These are phyloP conservation scores for Hypoxylon rickii DNA, from an alignment of 495 filamentous ascomycete species.

Conservation along the genomic window DNA sequence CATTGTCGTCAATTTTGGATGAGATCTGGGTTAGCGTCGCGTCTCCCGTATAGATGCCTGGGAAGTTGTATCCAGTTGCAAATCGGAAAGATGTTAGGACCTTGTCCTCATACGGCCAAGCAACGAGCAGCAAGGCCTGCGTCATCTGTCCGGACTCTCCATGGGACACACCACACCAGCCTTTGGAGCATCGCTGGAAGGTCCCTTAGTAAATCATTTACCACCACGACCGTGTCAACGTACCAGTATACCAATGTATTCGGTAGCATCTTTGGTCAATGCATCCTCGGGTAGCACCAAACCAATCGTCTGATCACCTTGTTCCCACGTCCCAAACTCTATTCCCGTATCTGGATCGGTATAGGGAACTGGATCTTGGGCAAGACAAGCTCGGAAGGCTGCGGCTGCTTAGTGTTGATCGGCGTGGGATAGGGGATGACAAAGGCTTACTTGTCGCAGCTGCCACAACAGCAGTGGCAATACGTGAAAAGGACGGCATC, in stretches of 20 bases:
- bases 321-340: constrained; percentile 47
- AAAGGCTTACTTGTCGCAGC: constrained; percentile 35
- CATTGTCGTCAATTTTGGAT: constrained; percentile 52
- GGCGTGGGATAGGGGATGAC: background rate
- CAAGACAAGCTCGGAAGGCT: constrained; percentile 34
- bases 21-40: constrained; percentile 63
- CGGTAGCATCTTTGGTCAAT: constrained; percentile 53
- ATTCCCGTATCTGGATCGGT: constrained; percentile 50
- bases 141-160: constrained; percentile 61
- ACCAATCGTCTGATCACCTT: constrained; percentile 54
- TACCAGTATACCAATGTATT: constrained; percentile 64
- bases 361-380: constrained; percentile 39
- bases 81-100: constrained; percentile 63
- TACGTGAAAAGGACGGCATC: constrained; percentile 36
- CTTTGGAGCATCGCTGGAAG: constrained; percentile 41
- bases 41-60: constrained; percentile 62
- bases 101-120: constrained; percentile 56
- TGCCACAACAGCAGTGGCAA: constrained; percentile 39
- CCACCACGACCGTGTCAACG: constrained; percentile 12
- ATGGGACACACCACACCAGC: constrained; percentile 64
- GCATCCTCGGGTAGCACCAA: constrained; percentile 59
- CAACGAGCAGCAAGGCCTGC: constrained; percentile 60
- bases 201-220: background rate
- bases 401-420: constrained; percentile 14
- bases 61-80: constrained; percentile 61